A percentile compares a stretch with the other conserved stretches of the same genome.
These are phyloP conservation scores for Paramyrothecium sp. DNA, from an alignment of 2,329 filamentous ascomycete species.

Conservation along the genomic window DNA sequence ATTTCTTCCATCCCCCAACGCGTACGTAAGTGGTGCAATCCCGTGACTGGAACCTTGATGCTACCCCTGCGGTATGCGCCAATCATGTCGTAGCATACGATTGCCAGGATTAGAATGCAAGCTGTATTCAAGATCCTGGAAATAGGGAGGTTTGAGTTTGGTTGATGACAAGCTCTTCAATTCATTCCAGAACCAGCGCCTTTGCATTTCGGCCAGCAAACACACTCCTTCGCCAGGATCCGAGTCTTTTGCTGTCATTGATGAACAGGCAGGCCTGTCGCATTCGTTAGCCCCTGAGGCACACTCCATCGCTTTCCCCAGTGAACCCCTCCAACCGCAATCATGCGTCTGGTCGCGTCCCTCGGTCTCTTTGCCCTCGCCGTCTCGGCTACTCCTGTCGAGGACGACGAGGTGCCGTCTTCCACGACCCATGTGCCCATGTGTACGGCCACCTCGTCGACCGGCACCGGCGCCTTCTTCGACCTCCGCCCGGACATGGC, in stretches of 20 bases:
- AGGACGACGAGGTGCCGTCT: constrained; percentile 34
- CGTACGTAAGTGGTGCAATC: background rate
- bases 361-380: constrained; percentile 32
- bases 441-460: constrained; percentile 56
- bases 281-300: background rate
- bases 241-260: background rate
- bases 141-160: background rate
- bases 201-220: too few relatives aligned
- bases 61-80: background rate
- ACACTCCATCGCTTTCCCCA: background rate
- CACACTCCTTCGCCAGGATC: too few relatives aligned
- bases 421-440: constrained; percentile 43
- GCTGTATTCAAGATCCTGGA: background rate
- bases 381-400: constrained; percentile 17
- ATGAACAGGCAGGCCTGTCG: background rate
- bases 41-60: background rate
- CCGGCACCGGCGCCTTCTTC: constrained; percentile 56
- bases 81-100: background rate
- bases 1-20: background rate
- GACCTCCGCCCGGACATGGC: constrained; percentile 57
- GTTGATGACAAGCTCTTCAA: background rate
- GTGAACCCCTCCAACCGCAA: constrained; percentile 1
- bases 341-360: constrained; percentile 27
- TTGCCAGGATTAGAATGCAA: background rate
- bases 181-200: background rate